Evolutionary conservation across 345 rosid species (phyloP).

Genomic region (Citrus medica): DNA sequence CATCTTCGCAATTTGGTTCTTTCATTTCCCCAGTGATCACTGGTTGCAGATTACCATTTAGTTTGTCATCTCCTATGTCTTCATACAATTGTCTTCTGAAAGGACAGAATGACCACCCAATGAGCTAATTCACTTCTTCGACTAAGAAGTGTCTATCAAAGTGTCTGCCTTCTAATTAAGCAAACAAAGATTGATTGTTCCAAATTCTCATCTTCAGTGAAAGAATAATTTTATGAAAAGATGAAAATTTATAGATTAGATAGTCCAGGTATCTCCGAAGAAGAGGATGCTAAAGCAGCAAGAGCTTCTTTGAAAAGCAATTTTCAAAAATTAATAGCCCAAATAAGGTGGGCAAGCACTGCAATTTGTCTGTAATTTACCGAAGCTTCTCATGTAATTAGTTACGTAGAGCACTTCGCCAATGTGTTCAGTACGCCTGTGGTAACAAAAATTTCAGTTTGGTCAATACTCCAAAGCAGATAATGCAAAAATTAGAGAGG

Average conservation of each 20-base stretch:
- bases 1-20: neutral
- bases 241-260: neutral
- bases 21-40: neutral
- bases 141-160: conserved; percentile 23
- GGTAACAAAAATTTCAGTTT: conserved; percentile 4
- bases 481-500: neutral
- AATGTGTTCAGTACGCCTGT: conserved; percentile 25
- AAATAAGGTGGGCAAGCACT: neutral
- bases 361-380: neutral
- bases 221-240: neutral
- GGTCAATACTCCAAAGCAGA: neutral
- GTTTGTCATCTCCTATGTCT: neutral
- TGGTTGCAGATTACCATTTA: neutral
- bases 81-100: neutral
- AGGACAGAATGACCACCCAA: too few species aligned
- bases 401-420: conserved; percentile 20
- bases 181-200: conserved; percentile 20
- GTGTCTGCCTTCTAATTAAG: neutral
- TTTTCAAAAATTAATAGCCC: neutral
- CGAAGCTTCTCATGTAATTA: conserved; percentile 6
- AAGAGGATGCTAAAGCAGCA: neutral
- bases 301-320: neutral
- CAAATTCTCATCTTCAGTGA: conserved; percentile 22
- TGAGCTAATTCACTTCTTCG: conserved; percentile 7
- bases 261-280: neutral